These are phyloP conservation scores for Moesziomyces sp. DNA, from an alignment of 1,284 basidiomycete genomes.

Conservation along the genomic window DNA sequence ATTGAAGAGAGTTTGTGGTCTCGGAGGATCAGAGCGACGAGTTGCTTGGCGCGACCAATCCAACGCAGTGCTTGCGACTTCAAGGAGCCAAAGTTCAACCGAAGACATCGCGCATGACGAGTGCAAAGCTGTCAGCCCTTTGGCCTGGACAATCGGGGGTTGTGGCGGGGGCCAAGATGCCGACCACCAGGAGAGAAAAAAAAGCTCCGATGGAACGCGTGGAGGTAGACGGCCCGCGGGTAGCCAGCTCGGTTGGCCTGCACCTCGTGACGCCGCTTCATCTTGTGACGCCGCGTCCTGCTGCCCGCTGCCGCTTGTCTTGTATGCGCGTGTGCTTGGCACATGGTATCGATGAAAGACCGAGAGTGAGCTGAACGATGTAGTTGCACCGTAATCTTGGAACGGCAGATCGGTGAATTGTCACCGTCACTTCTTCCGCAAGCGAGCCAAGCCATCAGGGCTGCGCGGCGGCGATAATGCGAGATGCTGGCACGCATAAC, in stretches of 20 bases:
- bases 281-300: neutral
- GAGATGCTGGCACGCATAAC: neutral
- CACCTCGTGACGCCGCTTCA: neutral
- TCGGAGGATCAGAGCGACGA: no score
- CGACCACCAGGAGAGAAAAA: neutral
- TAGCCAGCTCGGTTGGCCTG: neutral
- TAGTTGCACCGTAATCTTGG: no score
- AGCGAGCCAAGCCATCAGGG: no score
- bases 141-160: no score
- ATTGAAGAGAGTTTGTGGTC: no score
- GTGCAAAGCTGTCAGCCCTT: no score
- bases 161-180: no score
- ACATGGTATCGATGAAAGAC: conserved; percentile 1
- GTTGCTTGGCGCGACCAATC: conserved; percentile 1
- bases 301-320: neutral
- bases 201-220: neutral
- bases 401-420: neutral
- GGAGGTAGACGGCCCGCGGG: neutral
- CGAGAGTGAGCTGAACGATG: neutral
- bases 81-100: no score
- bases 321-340: neutral
- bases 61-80: no score
- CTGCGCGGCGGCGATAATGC: neutral
- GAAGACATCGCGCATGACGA: no score
- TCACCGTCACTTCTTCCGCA: no score